Percentiles rank a stretch among this genome's conserved stretches.
These are phyloP conservation scores for Rhododendron molle DNA, from an alignment of 148 eudicot species.

Conservation along the genomic window DNA sequence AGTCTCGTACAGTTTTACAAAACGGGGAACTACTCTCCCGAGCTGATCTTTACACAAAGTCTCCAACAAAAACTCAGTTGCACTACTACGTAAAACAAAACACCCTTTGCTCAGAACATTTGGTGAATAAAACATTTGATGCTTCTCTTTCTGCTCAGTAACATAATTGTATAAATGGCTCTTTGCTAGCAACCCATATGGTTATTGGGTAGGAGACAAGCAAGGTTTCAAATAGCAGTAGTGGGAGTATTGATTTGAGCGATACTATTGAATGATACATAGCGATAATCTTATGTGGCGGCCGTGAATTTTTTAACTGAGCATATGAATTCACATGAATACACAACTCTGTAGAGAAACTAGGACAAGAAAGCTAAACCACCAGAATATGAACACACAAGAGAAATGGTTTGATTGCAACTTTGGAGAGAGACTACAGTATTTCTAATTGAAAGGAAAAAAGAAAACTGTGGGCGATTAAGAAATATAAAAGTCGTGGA, in stretches of 20 bases:
- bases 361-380: conserved; percentile 4
- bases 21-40: no score
- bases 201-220: neutral
- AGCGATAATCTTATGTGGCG: no score
- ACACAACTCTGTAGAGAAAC: neutral
- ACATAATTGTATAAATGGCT: conserved; percentile 1
- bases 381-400: neutral
- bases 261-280: no score
- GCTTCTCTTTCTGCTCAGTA: neutral
- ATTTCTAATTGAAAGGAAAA: neutral
- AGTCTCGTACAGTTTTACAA: no score
- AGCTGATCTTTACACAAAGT: no score
- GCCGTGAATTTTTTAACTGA: no score
- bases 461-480: conserved; percentile 16
- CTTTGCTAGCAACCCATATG: neutral
- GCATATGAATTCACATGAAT: no score
- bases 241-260: no score
- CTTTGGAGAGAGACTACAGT: neutral
- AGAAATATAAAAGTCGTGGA: conserved; percentile 6
- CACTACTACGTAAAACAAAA: no score
- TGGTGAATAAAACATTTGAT: neutral
- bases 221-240: no score
- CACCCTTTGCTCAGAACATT: no score
- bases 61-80: no score
- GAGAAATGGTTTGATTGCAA: neutral